Conservation (phyloP, 345 rosid genomes). For the Rhodomyrtus tomentosa region DNA sequence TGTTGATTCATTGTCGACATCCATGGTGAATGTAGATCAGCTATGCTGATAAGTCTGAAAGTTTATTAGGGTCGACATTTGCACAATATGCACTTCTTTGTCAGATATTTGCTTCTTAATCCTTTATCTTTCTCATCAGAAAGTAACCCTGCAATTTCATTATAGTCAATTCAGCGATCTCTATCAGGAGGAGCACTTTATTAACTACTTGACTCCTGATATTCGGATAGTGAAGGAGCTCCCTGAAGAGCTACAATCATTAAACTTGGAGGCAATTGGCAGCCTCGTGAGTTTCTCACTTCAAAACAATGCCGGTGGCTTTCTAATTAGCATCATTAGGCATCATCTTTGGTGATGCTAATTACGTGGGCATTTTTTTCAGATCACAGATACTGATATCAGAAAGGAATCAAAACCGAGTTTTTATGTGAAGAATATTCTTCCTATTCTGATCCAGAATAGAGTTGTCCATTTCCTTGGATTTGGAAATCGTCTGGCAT, state of each 20-base stretch:
- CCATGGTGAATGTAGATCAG: neutral
- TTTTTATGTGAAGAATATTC: slow-evolving; percentile 73
- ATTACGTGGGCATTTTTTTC: slow-evolving; percentile 9
- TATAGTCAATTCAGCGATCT: slow-evolving; percentile 82
- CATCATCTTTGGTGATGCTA: neutral
- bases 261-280: slow-evolving; percentile 84
- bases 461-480: slow-evolving; percentile 80
- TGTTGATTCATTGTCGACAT: neutral
- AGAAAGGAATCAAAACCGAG: slow-evolving; percentile 78
- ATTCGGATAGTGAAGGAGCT: slow-evolving; percentile 74
- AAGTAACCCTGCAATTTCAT: slow-evolving; percentile 8
- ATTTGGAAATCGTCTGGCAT: slow-evolving; percentile 92
- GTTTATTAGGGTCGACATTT: neutral
- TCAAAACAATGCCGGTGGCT: neutral
- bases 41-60: neutral
- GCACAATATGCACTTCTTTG: neutral
- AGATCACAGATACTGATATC: slow-evolving; percentile 72
- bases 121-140: slow-evolving; percentile 2
- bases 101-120: neutral
- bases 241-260: slow-evolving; percentile 65
- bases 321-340: neutral
- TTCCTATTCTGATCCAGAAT: slow-evolving; percentile 65
- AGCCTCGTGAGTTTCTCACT: slow-evolving; percentile 60
- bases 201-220: slow-evolving; percentile 67
- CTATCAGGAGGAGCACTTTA: slow-evolving; percentile 88